Evolutionary conservation across 192 early-diverging fungal species (phyloP).

Genomic region (Linnemannia hyalina): DNA sequence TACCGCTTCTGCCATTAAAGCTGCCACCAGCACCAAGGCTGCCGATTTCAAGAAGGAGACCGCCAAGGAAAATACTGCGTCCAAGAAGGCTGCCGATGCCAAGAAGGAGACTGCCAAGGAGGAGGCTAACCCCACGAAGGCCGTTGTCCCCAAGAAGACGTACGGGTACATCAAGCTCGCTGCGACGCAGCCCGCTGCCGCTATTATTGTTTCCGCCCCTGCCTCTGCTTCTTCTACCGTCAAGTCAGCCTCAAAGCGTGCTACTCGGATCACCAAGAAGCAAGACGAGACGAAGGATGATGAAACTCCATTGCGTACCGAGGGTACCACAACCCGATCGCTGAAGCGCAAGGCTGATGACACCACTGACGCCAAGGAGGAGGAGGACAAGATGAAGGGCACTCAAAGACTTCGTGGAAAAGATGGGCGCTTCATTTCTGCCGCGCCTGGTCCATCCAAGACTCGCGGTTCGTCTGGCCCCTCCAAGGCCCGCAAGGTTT

Average conservation of each 20-base stretch:
- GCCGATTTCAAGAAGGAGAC: no score
- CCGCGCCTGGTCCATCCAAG: neutral
- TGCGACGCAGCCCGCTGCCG: neutral
- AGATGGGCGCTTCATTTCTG: neutral
- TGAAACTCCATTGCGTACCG: neutral
- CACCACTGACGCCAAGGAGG: neutral
- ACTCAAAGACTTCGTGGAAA: neutral
- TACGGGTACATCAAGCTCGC: neutral
- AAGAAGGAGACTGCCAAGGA: conserved; percentile 1
- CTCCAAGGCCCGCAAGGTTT: no score
- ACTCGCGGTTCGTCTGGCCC: neutral
- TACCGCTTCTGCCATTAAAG: neutral
- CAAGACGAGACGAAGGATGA: no score
- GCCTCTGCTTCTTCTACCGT: neutral
- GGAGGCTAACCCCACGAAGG: neutral
- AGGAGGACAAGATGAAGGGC: neutral
- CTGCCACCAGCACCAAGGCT: neutral
- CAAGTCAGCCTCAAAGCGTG: neutral
- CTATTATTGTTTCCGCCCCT: neutral
- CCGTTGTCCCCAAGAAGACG: neutral
- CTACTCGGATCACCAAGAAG: neutral
- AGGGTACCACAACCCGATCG: neutral
- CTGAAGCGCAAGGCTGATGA: neutral
- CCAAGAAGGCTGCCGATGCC: neutral
- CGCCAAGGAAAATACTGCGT: no score